Percentiles rank a stretch among this genome's conserved stretches.
Conservation (phyloP, 169 alveolate species). For the Eimeria tenella region DNA sequence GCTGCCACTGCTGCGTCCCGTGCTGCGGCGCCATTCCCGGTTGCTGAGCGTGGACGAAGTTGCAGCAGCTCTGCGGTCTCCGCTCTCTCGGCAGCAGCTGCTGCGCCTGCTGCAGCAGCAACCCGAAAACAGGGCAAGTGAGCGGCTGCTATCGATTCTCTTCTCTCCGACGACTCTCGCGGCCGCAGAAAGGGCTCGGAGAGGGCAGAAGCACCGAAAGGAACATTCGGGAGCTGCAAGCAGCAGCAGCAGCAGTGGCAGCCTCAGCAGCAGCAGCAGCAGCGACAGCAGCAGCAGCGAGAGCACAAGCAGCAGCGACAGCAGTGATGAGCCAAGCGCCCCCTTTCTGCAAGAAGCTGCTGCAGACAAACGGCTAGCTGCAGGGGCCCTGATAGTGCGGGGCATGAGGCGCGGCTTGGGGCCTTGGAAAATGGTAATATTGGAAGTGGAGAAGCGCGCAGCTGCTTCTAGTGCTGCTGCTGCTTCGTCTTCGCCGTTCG, state of each 20-base stretch:
- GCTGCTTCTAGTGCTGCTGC: slow-evolving; percentile 53
- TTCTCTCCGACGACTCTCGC: neutral
- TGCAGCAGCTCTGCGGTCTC: slow-evolving; percentile 36
- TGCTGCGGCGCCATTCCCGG: neutral
- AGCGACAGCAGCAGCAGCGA: slow-evolving; percentile 15
- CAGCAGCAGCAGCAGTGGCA: slow-evolving; percentile 57
- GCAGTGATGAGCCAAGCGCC: slow-evolving; percentile 1
- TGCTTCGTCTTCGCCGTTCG: neutral
- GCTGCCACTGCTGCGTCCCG: slow-evolving; percentile 60
- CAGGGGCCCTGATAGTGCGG: neutral
- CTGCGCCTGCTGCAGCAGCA: slow-evolving; percentile 66
- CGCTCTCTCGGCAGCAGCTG: slow-evolving; percentile 38
- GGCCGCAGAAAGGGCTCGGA: neutral
- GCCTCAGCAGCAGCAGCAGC: slow-evolving; percentile 35
- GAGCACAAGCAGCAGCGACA: neutral
- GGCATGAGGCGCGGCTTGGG: slow-evolving; percentile 6
- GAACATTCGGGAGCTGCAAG: neutral
- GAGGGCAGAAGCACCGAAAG: neutral
- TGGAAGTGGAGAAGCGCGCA: slow-evolving; percentile 17
- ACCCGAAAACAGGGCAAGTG: neutral
- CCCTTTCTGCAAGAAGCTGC: neutral
- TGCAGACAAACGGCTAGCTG: neutral
- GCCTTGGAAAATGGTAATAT: neutral
- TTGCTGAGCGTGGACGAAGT: neutral
- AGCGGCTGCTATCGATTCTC: slow-evolving; percentile 13